These are phyloP conservation scores for Teratosphaeria destructans DNA, from an alignment of 2,329 filamentous ascomycete species.

Conservation along the genomic window DNA sequence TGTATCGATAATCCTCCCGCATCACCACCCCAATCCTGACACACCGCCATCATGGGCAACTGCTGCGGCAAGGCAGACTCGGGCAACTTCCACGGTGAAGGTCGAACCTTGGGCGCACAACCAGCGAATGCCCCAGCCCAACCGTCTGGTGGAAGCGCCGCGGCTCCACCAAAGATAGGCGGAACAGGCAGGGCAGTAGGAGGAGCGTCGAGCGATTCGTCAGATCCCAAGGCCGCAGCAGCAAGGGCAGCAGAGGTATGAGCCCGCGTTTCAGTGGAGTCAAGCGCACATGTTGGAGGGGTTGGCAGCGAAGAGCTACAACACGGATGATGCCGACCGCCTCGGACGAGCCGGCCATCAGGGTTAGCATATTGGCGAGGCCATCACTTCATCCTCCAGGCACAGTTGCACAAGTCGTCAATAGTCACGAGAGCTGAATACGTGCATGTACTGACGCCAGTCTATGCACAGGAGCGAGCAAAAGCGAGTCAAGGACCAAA, in stretches of 20 bases:
- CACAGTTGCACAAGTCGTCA: not conserved
- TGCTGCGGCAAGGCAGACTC: slow-evolving; percentile 62
- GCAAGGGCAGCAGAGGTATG: slow-evolving; percentile 74
- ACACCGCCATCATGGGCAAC: slow-evolving; percentile 58
- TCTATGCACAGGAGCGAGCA: slow-evolving; percentile 51
- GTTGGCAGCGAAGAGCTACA: too few species aligned
- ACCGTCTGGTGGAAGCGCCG: slow-evolving; percentile 31
- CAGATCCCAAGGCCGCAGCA: slow-evolving; percentile 60
- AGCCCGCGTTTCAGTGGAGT: not conserved
- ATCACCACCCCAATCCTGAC: not conserved
- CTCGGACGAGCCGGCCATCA: not conserved
- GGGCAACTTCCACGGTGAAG: slow-evolving; percentile 61
- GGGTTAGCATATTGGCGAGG: too few species aligned
- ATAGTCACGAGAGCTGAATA: not conserved
- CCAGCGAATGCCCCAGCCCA: slow-evolving; percentile 30
- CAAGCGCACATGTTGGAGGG: too few species aligned
- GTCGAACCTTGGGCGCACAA: slow-evolving; percentile 57
- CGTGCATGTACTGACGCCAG: not conserved
- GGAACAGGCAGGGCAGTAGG: slow-evolving; percentile 25
- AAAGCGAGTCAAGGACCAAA: slow-evolving; percentile 45
- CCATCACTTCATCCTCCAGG: too few species aligned
- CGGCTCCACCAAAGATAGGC: slow-evolving; percentile 33
- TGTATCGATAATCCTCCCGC: not conserved
- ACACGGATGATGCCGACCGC: too few species aligned
- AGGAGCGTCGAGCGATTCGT: slow-evolving; percentile 39